phyloP scores from a whole-genome alignment of 352 stramenopile species.

The Pythium volutum region DNA sequence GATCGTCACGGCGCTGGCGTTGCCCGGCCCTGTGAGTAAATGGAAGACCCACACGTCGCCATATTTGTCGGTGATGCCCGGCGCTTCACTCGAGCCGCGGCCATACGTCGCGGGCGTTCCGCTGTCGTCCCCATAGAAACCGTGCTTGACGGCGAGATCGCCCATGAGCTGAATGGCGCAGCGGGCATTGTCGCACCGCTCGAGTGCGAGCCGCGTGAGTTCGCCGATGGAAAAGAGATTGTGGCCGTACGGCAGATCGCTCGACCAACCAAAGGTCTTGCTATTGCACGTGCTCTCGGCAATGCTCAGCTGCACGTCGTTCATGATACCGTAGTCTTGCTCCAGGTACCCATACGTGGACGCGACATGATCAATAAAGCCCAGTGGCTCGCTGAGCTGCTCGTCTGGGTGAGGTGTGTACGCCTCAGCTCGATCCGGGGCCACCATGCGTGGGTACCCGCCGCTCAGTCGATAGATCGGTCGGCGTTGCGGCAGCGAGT shows the following conservation, averaged over 20 bases:
- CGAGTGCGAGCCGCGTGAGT: constrained; percentile 89
- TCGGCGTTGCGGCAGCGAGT: constrained; percentile 28
- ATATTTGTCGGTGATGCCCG: constrained; percentile 86
- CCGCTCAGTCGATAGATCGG: constrained; percentile 70
- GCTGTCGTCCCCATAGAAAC: constrained; percentile 93
- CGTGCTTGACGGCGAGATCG: constrained; percentile 86
- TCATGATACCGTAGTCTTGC: constrained; percentile 94
- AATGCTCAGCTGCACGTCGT: constrained; percentile 93
- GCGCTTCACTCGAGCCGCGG: constrained; percentile 76
- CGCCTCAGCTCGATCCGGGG: constrained; percentile 56
- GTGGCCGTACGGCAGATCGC: constrained; percentile 55
- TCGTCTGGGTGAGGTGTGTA: constrained; percentile 41
- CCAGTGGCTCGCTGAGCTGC: constrained; percentile 41
- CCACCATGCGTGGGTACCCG: constrained; percentile 74
- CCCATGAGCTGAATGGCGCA: constrained; percentile 91
- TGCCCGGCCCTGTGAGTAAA: constrained; percentile 87
- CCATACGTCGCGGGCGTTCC: constrained; percentile 50
- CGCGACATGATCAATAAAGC: constrained; percentile 86
- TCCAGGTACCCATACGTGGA: constrained; percentile 94
- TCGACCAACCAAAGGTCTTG: constrained; percentile 72
- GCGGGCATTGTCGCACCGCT: constrained; percentile 80
- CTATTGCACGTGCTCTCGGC: constrained; percentile 92
- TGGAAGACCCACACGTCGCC: constrained; percentile 95
- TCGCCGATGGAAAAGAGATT: constrained; percentile 91
- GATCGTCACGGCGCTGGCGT: constrained; percentile 82